Evolutionary conservation across 106 monocot species (phyloP).

Genomic region (Dioscorea dumetorum): DNA sequence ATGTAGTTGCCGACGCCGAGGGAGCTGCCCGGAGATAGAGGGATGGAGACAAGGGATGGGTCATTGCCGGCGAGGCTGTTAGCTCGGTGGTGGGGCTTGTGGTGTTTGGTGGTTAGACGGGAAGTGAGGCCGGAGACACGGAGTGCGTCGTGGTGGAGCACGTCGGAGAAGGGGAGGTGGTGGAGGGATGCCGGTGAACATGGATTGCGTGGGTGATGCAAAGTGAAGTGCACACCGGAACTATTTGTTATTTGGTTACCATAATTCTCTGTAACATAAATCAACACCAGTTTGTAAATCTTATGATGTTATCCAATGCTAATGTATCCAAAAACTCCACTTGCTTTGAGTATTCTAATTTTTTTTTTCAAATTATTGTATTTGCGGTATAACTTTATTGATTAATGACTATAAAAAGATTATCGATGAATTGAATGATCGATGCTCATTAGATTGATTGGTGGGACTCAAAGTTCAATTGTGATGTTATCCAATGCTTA

Average conservation of each 20-base stretch:
- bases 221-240: slow-evolving; percentile 44
- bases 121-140: slow-evolving; percentile 39
- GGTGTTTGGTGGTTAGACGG: slow-evolving; percentile 21
- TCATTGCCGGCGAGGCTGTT: not conserved
- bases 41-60: slow-evolving; percentile 12
- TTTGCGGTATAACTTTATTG: too few species aligned
- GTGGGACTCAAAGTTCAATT: too few species aligned
- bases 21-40: slow-evolving; percentile 31
- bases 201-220: slow-evolving; percentile 60
- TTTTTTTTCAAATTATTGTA: too few species aligned
- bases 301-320: too few species aligned
- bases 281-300: too few species aligned
- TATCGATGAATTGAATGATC: too few species aligned
- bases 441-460: too few species aligned
- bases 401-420: too few species aligned
- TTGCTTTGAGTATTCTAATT: too few species aligned
- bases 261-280: slow-evolving; percentile 3
- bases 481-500: too few species aligned
- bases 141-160: slow-evolving; percentile 49
- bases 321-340: too few species aligned
- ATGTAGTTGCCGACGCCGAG: slow-evolving; percentile 74
- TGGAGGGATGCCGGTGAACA: slow-evolving; percentile 37
- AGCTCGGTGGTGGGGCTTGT: not conserved
- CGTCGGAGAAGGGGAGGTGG: slow-evolving; percentile 23
- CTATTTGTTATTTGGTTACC: slow-evolving; percentile 15